Base-by-base conservation (phyloP, 1,284 basidiomycete genomes). In the Puccinia triticina region DNA sequence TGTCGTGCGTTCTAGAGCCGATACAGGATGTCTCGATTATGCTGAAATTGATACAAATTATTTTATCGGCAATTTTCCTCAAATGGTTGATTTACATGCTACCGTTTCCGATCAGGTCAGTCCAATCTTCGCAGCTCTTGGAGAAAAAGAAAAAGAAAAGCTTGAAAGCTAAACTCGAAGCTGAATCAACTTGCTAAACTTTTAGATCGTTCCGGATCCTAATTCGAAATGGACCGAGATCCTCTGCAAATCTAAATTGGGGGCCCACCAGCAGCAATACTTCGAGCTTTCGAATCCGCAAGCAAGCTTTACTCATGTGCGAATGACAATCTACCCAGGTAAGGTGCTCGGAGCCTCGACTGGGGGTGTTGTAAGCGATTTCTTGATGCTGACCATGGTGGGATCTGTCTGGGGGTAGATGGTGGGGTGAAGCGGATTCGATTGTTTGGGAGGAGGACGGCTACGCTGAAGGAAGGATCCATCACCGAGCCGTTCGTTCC, bases 61-160 rank as follows among this genome's bases (percentile, higher is more conserved):
- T 89, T 98, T 98, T 88, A 94, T 94, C 85, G 96, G 96, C 74
- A 99, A 99, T 88, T 99, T 95, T 86, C 95, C 95, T 11, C 93
- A 95, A 84, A 93, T 92, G 83, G 93, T 88, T 86, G 93, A 94
- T 85, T 87, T 97, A 34, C 92, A 94, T 86, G 95, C 91, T 10
- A 88, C 91, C 77, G 87, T 87, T 77, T 89, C 88, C 83, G 85
- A 88, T 59, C 88, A 88, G 37, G 88, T 89, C 89, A 83, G 88
- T 90, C 66, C 87, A 57, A 2, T 12, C 5, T 21, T 11, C n/a
- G 12, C 29, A n/a, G 23, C 18, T 37, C 88, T 32, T 66, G 46
- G 50, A 37, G 34, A 50, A 59, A n/a, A n/a, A n/a, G n/a, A n/a
- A n/a, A n/a, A n/a, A n/a, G n/a, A n/a, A n/a, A n/a, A n/a, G n/a